Conservation (phyloP, 164 flowering plant genomes). For the Magnolia changhungtana region DNA sequence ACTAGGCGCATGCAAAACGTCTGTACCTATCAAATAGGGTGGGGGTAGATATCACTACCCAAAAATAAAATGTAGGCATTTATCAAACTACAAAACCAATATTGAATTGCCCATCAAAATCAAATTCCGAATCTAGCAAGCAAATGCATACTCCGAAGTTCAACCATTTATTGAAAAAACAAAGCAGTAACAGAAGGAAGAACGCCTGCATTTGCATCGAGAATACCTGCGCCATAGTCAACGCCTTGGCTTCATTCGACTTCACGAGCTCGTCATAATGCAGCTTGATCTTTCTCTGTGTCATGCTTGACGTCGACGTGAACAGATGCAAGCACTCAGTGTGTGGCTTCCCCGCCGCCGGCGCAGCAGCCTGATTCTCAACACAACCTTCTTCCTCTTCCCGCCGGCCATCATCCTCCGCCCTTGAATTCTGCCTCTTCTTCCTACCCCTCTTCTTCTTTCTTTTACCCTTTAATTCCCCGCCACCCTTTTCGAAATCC, state of each 20-base stretch:
- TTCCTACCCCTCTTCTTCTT: conserved; percentile 46
- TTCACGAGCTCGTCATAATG: conserved; percentile 80
- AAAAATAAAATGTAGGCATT: no score
- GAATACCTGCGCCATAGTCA: conserved; percentile 69
- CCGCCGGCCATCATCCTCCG: conserved; percentile 23
- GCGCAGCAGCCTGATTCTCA: conserved; percentile 14
- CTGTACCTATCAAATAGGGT: no score
- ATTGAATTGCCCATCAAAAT: neutral
- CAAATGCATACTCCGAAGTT: neutral
- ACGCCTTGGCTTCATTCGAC: conserved; percentile 52
- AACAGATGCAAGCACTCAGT: conserved; percentile 61
- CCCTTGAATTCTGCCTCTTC: conserved; percentile 27
- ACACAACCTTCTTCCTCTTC: conserved; percentile 15
- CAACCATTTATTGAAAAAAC: neutral
- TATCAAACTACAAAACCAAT: neutral
- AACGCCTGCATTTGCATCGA: neutral
- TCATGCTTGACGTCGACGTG: conserved; percentile 63
- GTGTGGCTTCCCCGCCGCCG: conserved; percentile 25
- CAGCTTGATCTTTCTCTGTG: conserved; percentile 80
- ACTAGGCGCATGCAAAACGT: no score
- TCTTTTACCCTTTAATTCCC: conserved; percentile 25
- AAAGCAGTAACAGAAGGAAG: neutral
- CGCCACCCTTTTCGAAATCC: conserved; percentile 19
- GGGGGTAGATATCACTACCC: no score
- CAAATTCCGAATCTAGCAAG: neutral